Percentiles rank a stretch among this genome's conserved stretches.
These are phyloP conservation scores for Saraca asoca DNA, from an alignment of 331 rosid species.

Conservation along the genomic window DNA sequence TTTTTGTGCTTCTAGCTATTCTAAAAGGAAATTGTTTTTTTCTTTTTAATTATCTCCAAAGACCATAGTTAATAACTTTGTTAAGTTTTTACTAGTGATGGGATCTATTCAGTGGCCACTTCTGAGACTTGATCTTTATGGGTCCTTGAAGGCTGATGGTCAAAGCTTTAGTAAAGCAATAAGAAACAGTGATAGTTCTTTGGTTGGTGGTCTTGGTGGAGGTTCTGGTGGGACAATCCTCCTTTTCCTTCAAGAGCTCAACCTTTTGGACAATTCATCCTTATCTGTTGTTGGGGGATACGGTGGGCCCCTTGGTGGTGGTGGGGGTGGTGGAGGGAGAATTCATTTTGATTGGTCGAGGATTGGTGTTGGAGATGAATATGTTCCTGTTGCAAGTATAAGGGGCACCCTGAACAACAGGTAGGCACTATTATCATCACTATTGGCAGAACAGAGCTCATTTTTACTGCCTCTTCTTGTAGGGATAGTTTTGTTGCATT, in stretches of 20 bases:
- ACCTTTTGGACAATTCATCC: conserved; percentile 70
- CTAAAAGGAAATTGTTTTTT: conserved; percentile 11
- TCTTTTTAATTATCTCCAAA: conserved; percentile 15
- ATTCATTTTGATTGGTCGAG: conserved; percentile 96
- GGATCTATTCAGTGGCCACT: conserved; percentile 99
- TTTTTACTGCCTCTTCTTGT: background rate
- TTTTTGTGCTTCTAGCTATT: conserved; percentile 23
- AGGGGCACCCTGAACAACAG: conserved; percentile 73
- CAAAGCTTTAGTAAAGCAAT: conserved; percentile 70
- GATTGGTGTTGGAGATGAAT: conserved; percentile 73
- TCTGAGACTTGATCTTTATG: conserved; percentile 68
- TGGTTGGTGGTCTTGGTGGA: conserved; percentile 93
- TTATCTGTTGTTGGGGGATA: conserved; percentile 81
- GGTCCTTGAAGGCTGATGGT: conserved; percentile 85
- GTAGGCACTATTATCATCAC: conserved; percentile 43
- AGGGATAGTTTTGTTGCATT: background rate
- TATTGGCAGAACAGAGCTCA: background rate
- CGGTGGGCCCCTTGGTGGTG: conserved; percentile 92
- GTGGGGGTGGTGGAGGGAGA: conserved; percentile 99
- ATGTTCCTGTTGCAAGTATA: conserved; percentile 83
- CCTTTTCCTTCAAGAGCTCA: conserved; percentile 91
- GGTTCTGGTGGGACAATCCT: conserved; percentile 98
- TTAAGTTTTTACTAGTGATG: conserved; percentile 62
- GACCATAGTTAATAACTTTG: conserved; percentile 23
- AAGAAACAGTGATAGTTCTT: conserved; percentile 56